Evolutionary conservation across 331 rosid genomes (phyloP).

Genomic region (Malus hybrid): DNA sequence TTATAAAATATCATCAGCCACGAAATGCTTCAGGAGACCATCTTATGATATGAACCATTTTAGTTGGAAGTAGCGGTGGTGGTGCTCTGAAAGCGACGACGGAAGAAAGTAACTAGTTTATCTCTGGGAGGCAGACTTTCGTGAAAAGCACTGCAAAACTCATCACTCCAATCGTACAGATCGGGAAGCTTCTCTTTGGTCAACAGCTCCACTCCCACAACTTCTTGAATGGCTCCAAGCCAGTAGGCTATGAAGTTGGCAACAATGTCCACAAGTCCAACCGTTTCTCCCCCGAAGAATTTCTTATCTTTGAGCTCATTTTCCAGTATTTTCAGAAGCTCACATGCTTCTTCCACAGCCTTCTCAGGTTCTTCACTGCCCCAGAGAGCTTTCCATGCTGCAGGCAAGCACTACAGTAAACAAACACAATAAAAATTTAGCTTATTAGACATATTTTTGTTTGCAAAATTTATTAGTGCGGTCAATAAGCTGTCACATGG

Average conservation of each 20-base stretch:
- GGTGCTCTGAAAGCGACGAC: slow-evolving; percentile 7
- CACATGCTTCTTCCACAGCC: slow-evolving; percentile 27
- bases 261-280: slow-evolving; percentile 55
- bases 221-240: slow-evolving; percentile 36
- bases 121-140: slow-evolving; percentile 35
- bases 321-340: slow-evolving; percentile 10
- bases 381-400: slow-evolving; percentile 21
- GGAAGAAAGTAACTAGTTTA: slow-evolving; percentile 6
- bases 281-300: slow-evolving; percentile 48
- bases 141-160: slow-evolving; percentile 17
- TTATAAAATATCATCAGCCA: neutral
- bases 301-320: slow-evolving; percentile 9
- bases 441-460: no score
- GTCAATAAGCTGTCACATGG: no score
- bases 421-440: neutral
- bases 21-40: neutral
- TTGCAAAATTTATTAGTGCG: neutral
- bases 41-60: neutral
- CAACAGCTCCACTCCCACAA: slow-evolving; percentile 23
- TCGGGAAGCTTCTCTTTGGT: slow-evolving; percentile 36
- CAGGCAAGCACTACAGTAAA: slow-evolving; percentile 13
- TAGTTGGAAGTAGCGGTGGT: neutral
- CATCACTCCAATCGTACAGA: slow-evolving; percentile 37
- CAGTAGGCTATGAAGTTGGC: slow-evolving; percentile 35
- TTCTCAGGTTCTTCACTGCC: slow-evolving; percentile 25